These are phyloP conservation scores for Ensete glaucum DNA, from an alignment of 176 grass and related monocot genomes.

Conservation along the genomic window DNA sequence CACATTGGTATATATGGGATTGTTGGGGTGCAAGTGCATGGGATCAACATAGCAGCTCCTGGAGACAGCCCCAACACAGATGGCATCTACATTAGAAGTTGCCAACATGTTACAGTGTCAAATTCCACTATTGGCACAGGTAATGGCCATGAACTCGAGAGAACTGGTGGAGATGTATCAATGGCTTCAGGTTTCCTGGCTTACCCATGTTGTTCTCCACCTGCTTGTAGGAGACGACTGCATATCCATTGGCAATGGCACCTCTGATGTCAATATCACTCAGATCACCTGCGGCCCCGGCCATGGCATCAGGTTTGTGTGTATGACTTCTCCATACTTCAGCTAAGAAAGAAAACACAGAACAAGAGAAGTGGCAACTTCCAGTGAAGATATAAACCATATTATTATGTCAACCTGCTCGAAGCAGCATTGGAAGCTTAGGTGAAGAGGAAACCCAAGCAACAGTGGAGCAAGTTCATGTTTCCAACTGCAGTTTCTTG, in stretches of 20 bases:
- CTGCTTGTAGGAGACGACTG: constrained; percentile 4
- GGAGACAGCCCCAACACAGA: constrained; percentile 6
- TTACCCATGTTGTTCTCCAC: too few relatives aligned
- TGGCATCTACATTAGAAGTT: background rate
- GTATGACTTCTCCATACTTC: background rate
- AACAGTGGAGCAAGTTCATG: background rate
- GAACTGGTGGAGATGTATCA: background rate
- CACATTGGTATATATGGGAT: background rate
- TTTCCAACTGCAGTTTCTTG: background rate
- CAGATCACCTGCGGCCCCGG: background rate
- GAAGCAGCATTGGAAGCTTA: background rate
- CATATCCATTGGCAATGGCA: constrained; percentile 3
- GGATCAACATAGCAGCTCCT: background rate
- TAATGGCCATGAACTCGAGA: background rate
- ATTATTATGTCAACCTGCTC: background rate
- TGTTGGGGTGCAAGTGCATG: background rate
- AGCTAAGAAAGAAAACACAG: background rate
- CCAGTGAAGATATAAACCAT: too few relatives aligned
- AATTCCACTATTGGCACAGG: background rate
- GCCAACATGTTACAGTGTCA: background rate
- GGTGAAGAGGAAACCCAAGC: background rate
- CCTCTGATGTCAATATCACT: background rate
- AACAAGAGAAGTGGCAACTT: too few relatives aligned
- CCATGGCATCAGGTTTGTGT: constrained; percentile 6
- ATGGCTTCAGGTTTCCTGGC: background rate